These are phyloP conservation scores for Penicillium capsulatum DNA, from an alignment of 2,329 filamentous ascomycete genomes.

Conservation along the genomic window DNA sequence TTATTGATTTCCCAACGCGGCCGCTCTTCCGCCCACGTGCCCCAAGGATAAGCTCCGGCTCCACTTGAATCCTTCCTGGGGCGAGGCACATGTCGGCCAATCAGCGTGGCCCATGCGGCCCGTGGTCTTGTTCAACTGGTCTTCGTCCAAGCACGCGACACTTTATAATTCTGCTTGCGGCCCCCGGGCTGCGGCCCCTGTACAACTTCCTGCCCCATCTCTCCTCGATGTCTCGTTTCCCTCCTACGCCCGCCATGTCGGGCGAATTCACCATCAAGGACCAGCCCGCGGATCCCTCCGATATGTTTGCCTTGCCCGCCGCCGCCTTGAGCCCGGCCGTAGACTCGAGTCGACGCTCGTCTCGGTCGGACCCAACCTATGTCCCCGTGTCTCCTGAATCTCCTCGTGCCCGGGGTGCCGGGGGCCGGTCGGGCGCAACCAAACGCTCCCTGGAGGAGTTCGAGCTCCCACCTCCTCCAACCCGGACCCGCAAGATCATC, in stretches of 20 bases:
- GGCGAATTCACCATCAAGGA: conserved; percentile 38
- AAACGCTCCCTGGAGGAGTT: conserved; percentile 53
- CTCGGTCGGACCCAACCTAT: conserved; percentile 28
- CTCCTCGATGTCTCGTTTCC: conserved; percentile 33
- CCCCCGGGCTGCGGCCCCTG: background rate
- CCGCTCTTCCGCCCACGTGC: too few relatives aligned
- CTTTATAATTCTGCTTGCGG: conserved; percentile 10
- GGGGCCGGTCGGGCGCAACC: conserved; percentile 29
- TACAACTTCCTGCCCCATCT: conserved; percentile 1
- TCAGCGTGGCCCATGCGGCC: conserved; percentile 20
- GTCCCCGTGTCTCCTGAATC: conserved; percentile 35
- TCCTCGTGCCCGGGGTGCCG: conserved; percentile 23
- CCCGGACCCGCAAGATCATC: conserved; percentile 89
- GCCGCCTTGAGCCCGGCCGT: conserved; percentile 31
- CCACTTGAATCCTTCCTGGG: conserved; percentile 10
- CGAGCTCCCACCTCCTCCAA: conserved; percentile 84
- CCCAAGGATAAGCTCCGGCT: conserved; percentile 19
- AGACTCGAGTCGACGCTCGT: conserved; percentile 26
- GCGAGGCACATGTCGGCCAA: conserved; percentile 25
- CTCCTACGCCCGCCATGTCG: conserved; percentile 38
- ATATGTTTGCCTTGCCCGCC: conserved; percentile 35
- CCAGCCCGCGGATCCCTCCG: conserved; percentile 29
- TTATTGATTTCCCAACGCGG: too few relatives aligned
- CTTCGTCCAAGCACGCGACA: conserved; percentile 38
- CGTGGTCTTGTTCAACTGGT: conserved; percentile 26